Conservation (phyloP, 257 asterid genomes). For the Ilex asprella region DNA sequence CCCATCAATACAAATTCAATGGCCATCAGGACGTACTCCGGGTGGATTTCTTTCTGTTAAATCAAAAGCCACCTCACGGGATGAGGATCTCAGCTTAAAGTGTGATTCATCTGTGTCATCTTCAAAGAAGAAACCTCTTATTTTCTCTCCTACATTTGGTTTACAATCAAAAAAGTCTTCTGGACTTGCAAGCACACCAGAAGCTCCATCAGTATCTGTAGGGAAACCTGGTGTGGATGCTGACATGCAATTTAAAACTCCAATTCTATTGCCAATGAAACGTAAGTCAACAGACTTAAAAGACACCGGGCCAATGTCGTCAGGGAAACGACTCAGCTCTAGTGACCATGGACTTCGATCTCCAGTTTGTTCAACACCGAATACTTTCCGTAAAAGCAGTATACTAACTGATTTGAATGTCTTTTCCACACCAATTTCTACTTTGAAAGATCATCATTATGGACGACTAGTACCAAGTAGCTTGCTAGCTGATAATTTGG, state of each 20-base stretch:
- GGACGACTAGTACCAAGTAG: constrained; percentile 30
- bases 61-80: constrained; percentile 31
- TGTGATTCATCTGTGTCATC: constrained; percentile 41
- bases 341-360: constrained; percentile 59
- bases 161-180: constrained; percentile 28
- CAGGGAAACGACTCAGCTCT: constrained; percentile 60
- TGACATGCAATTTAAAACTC: constrained; percentile 58
- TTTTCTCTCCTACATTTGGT: constrained; percentile 37
- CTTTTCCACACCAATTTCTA: constrained; percentile 38
- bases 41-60: constrained; percentile 68
- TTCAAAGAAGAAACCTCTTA: constrained; percentile 44
- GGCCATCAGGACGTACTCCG: constrained; percentile 84
- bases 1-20: constrained; percentile 56
- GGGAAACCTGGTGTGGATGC: constrained; percentile 40
- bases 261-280: constrained; percentile 80
- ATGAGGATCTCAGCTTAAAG: constrained; percentile 41
- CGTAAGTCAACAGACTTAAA: constrained; percentile 68
- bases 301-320: constrained; percentile 38
- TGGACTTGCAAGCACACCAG: constrained; percentile 32
- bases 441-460: constrained; percentile 39
- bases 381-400: constrained; percentile 40
- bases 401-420: constrained; percentile 49
- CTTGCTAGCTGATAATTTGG: constrained; percentile 36
- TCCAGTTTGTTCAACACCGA: constrained; percentile 51
- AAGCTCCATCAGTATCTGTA: constrained; percentile 43